A percentile compares a stretch with the other conserved stretches of the same genome.
Evolutionary conservation across 2,329 filamentous ascomycete species (phyloP).

Genomic region (Rhynchosporium agropyri): DNA sequence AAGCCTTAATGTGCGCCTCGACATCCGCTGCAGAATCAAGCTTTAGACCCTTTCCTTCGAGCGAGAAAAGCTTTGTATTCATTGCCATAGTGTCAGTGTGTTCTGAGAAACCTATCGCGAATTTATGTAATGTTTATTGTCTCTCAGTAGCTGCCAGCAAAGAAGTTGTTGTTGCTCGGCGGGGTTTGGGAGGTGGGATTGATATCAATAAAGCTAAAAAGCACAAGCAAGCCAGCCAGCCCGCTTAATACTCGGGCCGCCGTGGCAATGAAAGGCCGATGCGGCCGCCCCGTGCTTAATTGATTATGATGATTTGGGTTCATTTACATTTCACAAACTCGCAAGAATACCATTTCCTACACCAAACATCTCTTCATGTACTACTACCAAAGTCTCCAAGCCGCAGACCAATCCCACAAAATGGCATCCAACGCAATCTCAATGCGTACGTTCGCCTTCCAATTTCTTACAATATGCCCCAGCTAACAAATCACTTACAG

Average conservation of each 20-base stretch:
- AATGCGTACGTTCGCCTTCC: conserved; percentile 35
- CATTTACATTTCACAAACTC: conserved; percentile 27
- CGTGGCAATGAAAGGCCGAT: conserved; percentile 13
- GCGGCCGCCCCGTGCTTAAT: background rate
- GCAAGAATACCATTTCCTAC: background rate
- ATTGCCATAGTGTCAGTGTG: conserved; percentile 51
- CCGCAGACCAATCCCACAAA: conserved; percentile 28
- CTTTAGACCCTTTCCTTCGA: conserved; percentile 90
- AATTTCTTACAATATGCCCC: background rate
- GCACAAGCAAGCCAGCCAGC: background rate
- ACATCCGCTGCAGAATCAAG: conserved; percentile 87
- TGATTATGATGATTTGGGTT: conserved; percentile 5
- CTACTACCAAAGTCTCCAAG: conserved; percentile 31
- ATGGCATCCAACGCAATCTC: conserved; percentile 38
- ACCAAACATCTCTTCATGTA: conserved; percentile 22
- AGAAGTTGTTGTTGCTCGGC: conserved; percentile 19
- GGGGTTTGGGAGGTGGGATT: conserved; percentile 25
- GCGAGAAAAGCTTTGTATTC: conserved; percentile 73
- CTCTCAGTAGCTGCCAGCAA: conserved; percentile 10
- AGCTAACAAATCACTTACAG: conserved; percentile 29
- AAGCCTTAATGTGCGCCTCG: conserved; percentile 76
- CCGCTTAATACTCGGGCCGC: background rate
- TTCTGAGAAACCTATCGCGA: conserved; percentile 10
- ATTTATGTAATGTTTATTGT: background rate
- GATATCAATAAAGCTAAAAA: conserved; percentile 29